Evolutionary conservation across 2,329 filamentous ascomycete genomes (phyloP), one percentile per base, ranked within the genome.

Genomic region (Grosmannia clavigera): DNA sequence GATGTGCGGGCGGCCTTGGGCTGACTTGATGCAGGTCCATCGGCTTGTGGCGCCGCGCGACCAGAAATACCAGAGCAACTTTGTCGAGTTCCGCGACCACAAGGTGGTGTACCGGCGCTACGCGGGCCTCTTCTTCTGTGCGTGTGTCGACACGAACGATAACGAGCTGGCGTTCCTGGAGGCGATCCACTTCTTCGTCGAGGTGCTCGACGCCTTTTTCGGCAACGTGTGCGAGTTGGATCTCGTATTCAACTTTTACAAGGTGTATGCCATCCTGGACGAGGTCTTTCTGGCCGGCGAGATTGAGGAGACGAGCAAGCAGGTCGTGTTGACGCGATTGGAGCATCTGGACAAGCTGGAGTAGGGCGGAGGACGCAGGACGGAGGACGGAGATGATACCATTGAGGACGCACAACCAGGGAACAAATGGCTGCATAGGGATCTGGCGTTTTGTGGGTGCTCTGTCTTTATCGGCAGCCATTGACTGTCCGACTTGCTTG

Each of bases 21-120:
- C 56, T 22, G 14, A n/a, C 22, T 3, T 51, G 16, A 25, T 46
- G 14, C 67, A 91, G 87, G 89, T 97, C 68, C 94, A 99, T 80
- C 92, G 94, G 64, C 90, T 99, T 67, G 92, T 99, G 63, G 94
- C 94, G 0, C 94, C 94, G 7, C 89, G 94, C 70, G 94, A 99
- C 75, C 94, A 99, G 72, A 99, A 99, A 73, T 96, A 99, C 79
- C 94, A 99, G 74, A 96, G 91, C 76, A 99, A 99, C 78, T 99
- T 99, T 70, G 94, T 99, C 80, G 94, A 99, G 76, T 87, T 88
- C 77, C 88, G 90, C 66, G 89, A 91, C 75, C 91, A 92, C 72
- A 97, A 96, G 78, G 88, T 99, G 68, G 90, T 99, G 59, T 99
- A 99, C 78, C 87, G 95, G 53, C 88, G 94, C 64, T 99, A 99